phyloP scores from a whole-genome alignment of 2,329 filamentous ascomycete genomes.

The Exophiala lecanii-corni region DNA sequence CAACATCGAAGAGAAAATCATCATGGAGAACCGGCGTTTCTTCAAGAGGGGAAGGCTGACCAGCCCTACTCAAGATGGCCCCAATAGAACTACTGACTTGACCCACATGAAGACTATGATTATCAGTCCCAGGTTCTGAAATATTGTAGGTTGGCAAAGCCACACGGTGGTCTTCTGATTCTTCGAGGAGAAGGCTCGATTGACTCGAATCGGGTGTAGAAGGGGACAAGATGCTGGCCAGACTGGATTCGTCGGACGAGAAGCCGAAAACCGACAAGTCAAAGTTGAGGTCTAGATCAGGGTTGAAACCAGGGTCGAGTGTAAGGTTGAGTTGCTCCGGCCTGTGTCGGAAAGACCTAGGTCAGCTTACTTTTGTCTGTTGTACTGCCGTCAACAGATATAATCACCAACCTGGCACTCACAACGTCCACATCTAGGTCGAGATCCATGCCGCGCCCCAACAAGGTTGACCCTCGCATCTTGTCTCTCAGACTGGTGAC shows the following conservation, averaged over 20 bases:
- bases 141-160: constrained; percentile 48
- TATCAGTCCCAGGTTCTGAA: constrained; percentile 29
- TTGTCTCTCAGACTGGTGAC: constrained; percentile 68
- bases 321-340: constrained; percentile 69
- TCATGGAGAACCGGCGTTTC: constrained; percentile 44
- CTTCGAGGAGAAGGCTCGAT: constrained; percentile 29
- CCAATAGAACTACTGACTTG: constrained; percentile 39
- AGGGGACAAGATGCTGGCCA: constrained; percentile 26
- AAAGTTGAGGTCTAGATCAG: constrained; percentile 57
- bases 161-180: constrained; percentile 33
- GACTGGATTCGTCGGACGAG: constrained; percentile 33
- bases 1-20: constrained; percentile 57
- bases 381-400: no score
- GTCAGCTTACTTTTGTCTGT: background rate
- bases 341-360: constrained; percentile 43
- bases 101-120: constrained; percentile 35
- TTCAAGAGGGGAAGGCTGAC: constrained; percentile 28
- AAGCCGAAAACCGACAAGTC: constrained; percentile 45
- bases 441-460: constrained; percentile 55
- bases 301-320: constrained; percentile 78
- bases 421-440: constrained; percentile 69
- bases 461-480: constrained; percentile 64
- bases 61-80: constrained; percentile 31
- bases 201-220: constrained; percentile 26
- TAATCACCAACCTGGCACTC: constrained; percentile 71